These are phyloP conservation scores for Athelia psychrophila DNA, from an alignment of 1,284 basidiomycete genomes.

Conservation along the genomic window DNA sequence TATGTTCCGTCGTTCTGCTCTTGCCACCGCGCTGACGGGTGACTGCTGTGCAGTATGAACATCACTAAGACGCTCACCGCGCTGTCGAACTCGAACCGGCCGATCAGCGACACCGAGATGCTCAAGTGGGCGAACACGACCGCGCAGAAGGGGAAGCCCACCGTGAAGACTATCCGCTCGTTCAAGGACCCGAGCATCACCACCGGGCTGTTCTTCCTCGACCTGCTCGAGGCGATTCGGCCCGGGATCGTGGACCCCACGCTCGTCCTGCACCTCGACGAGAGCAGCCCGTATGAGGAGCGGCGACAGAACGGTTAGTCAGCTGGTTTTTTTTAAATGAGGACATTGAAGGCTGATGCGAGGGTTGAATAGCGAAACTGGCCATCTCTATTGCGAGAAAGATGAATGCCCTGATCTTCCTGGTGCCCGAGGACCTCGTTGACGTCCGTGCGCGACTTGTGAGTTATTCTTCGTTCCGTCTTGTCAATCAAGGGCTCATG, in stretches of 20 bases:
- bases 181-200: conserved; percentile 95
- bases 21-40: conserved; percentile 1
- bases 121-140: conserved; percentile 95
- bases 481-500: not conserved
- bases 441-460: conserved; percentile 85
- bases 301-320: conserved; percentile 85
- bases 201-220: conserved; percentile 92
- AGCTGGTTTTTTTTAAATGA: not conserved
- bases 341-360: not conserved
- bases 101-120: conserved; percentile 91
- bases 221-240: conserved; percentile 87
- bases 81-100: conserved; percentile 69
- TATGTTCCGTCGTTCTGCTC: too few species aligned
- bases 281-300: conserved; percentile 81
- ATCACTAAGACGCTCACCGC: conserved; percentile 90
- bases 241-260: conserved; percentile 95
- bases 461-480: conserved; percentile 22
- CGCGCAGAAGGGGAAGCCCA: conserved; percentile 70
- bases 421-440: conserved; percentile 96
- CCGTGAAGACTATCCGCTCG: conserved; percentile 75
- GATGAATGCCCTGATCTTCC: conserved; percentile 95
- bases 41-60: conserved; percentile 55
- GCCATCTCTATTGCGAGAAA: conserved; percentile 98
- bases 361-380: conserved; percentile 75
- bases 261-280: conserved; percentile 67